These are phyloP conservation scores for Trichosanthes cucumerina DNA, from an alignment of 306 rosid species.

Conservation along the genomic window DNA sequence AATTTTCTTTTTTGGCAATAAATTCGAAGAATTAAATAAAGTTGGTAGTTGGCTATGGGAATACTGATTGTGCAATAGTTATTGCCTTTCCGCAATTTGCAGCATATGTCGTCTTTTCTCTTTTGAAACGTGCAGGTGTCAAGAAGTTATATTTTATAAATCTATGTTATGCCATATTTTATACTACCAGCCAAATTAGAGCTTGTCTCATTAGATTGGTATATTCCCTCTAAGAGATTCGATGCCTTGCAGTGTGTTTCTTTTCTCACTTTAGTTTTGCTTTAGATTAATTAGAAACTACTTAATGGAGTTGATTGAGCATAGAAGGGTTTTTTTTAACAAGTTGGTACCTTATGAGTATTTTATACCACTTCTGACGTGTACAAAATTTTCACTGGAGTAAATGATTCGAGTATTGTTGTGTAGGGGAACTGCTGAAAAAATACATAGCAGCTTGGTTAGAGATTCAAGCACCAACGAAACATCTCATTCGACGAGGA, in stretches of 20 bases:
- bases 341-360: not conserved
- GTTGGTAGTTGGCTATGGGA: not conserved
- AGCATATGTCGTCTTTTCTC: not conserved
- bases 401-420: not conserved
- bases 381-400: not conserved
- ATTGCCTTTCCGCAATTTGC: not conserved
- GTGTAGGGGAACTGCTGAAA: constrained; percentile 63
- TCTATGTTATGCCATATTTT: not conserved
- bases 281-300: not conserved
- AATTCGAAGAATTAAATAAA: not conserved
- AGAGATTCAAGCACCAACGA: constrained; percentile 1
- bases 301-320: not conserved
- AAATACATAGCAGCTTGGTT: constrained; percentile 57
- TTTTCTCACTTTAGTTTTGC: not conserved
- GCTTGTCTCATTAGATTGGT: constrained; percentile 6
- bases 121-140: not conserved
- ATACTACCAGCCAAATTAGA: not conserved
- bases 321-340: not conserved
- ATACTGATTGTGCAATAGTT: constrained; percentile 2
- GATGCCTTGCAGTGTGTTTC: not conserved
- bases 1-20: not conserved
- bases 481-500: constrained; percentile 57
- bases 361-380: not conserved
- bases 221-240: not conserved
- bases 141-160: not conserved